Evolutionary conservation across 305 asterid species (phyloP).

Genomic region (Lippia alba): DNA sequence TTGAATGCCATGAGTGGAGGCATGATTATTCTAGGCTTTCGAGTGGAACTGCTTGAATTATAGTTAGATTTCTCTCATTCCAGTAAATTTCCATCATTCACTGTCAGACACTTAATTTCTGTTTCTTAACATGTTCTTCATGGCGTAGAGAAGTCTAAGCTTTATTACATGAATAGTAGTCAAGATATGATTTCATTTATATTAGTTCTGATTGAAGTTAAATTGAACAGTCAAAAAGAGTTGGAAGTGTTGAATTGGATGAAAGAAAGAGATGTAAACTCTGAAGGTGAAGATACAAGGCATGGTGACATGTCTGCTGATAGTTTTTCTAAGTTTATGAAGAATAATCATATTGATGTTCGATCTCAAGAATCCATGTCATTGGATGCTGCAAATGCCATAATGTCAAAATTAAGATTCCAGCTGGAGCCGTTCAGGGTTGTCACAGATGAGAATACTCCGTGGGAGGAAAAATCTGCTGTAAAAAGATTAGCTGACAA

Average conservation of each 20-base stretch:
- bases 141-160: slow-evolving; percentile 15
- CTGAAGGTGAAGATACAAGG: slow-evolving; percentile 41
- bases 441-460: slow-evolving; percentile 65
- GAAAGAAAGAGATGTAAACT: slow-evolving; percentile 50
- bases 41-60: not conserved
- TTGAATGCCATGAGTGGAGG: not conserved
- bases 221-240: slow-evolving; percentile 69
- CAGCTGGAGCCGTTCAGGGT: slow-evolving; percentile 87
- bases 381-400: slow-evolving; percentile 65
- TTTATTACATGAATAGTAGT: not conserved
- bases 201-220: slow-evolving; percentile 29
- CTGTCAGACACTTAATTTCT: not conserved
- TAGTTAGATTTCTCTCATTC: not conserved
- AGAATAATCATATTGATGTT: slow-evolving; percentile 48
- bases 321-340: slow-evolving; percentile 47
- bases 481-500: slow-evolving; percentile 65
- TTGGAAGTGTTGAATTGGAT: slow-evolving; percentile 60
- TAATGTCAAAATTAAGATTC: slow-evolving; percentile 64
- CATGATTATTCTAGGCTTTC: slow-evolving; percentile 3
- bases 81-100: slow-evolving; percentile 6
- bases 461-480: slow-evolving; percentile 94
- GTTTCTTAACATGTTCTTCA: not conserved
- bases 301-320: slow-evolving; percentile 40
- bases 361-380: slow-evolving; percentile 58
- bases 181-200: not conserved